A percentile compares a stretch with the other conserved stretches of the same genome.
Conservation (phyloP, 2,329 filamentous ascomycete species). For the Aureobasidium zeae region DNA sequence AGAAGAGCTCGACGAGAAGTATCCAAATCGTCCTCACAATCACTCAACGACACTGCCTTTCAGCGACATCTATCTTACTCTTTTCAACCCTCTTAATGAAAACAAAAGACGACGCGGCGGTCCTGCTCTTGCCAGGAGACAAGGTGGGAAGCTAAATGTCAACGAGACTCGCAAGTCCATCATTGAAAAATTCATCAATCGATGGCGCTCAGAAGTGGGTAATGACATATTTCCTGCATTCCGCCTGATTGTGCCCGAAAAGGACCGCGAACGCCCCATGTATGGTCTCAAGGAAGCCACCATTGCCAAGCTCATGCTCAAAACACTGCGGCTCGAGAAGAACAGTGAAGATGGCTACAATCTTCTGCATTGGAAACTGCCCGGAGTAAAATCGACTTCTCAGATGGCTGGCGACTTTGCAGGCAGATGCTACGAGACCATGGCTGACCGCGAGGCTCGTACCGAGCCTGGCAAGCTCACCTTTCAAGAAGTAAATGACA, state of each 20-base stretch:
- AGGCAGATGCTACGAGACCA: constrained; percentile 74
- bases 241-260: constrained; percentile 82
- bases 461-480: constrained; percentile 67
- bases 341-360: constrained; percentile 81
- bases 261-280: constrained; percentile 83
- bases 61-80: constrained; percentile 61
- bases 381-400: constrained; percentile 54
- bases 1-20: constrained; percentile 48
- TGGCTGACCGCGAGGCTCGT: constrained; percentile 73
- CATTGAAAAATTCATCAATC: constrained; percentile 74
- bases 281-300: constrained; percentile 91
- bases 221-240: constrained; percentile 89
- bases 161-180: constrained; percentile 72
- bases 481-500: constrained; percentile 80
- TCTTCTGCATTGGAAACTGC: constrained; percentile 85
- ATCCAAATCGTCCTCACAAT: constrained; percentile 75
- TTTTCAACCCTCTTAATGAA: constrained; percentile 75
- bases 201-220: constrained; percentile 82
- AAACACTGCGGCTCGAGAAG: constrained; percentile 83
- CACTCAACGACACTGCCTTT: constrained; percentile 72
- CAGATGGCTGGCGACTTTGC: constrained; percentile 84
- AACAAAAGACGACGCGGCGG: constrained; percentile 64
- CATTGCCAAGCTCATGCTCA: constrained; percentile 84
- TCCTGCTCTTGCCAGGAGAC: constrained; percentile 45
- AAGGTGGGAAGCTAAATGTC: constrained; percentile 54